These are phyloP conservation scores for Metschnikowia kunwiensis DNA, from an alignment of 805 yeast species.

Conservation along the genomic window DNA sequence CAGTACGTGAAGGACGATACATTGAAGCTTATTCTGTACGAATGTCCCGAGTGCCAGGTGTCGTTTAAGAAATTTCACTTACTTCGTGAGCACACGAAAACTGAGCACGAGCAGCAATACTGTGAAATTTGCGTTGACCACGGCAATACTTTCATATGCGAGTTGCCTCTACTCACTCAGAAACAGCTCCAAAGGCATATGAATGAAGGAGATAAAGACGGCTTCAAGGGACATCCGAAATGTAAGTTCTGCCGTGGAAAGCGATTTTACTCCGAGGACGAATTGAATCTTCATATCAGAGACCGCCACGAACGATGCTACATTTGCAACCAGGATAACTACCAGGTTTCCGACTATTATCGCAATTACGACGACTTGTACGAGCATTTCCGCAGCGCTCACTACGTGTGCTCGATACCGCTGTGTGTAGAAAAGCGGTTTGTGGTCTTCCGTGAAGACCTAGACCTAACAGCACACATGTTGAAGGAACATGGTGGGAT, in stretches of 20 bases:
- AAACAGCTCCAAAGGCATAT: constrained; percentile 70
- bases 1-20: constrained; percentile 47
- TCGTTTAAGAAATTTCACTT: constrained; percentile 50
- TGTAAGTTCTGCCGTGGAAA: constrained; percentile 76
- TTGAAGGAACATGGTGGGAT: constrained; percentile 72
- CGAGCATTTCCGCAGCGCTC: constrained; percentile 69
- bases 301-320: constrained; percentile 85
- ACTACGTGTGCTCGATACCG: constrained; percentile 73
- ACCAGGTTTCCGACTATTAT: constrained; percentile 61
- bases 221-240: constrained; percentile 85
- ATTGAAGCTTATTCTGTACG: constrained; percentile 47
- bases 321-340: constrained; percentile 74
- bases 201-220: constrained; percentile 64
- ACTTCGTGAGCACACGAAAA: constrained; percentile 61
- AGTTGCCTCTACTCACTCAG: constrained; percentile 58
- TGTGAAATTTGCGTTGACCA: constrained; percentile 78
- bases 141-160: constrained; percentile 74
- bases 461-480: constrained; percentile 87
- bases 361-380: constrained; percentile 71
- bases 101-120: constrained; percentile 57
- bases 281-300: constrained; percentile 75
- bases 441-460: constrained; percentile 83
- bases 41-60: constrained; percentile 53
- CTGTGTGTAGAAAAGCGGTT: constrained; percentile 84
- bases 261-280: constrained; percentile 86